These are phyloP conservation scores for Aquilaria yunnanensis DNA, from an alignment of 345 rosid genomes.

Conservation along the genomic window DNA sequence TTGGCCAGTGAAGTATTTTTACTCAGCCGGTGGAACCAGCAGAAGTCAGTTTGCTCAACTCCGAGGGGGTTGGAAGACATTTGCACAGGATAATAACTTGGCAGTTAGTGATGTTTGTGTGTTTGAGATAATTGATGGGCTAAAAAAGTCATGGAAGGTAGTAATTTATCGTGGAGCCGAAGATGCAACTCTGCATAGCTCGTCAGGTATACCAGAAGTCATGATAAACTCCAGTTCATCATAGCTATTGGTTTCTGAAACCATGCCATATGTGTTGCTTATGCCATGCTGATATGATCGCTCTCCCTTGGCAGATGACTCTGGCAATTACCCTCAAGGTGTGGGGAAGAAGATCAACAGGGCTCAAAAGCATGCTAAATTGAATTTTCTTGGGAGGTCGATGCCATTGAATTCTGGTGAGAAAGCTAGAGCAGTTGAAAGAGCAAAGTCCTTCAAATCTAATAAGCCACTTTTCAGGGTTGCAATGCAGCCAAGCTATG, in stretches of 20 bases:
- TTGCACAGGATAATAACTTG: slow-evolving; percentile 7
- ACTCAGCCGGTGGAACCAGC: neutral
- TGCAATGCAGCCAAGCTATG: neutral
- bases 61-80: slow-evolving; percentile 8
- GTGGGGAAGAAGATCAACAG: neutral
- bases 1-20: slow-evolving; percentile 6
- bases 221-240: too few relatives aligned
- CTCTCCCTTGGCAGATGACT: neutral
- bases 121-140: slow-evolving; percentile 11
- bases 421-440: neutral
- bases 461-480: slow-evolving; percentile 4
- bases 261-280: too few relatives aligned
- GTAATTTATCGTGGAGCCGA: slow-evolving; percentile 3
- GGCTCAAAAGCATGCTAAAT: too few relatives aligned
- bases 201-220: too few relatives aligned
- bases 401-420: neutral
- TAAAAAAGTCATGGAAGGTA: neutral
- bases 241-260: too few relatives aligned
- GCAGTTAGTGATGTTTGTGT: slow-evolving; percentile 16
- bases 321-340: neutral
- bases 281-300: too few relatives aligned
- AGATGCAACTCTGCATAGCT: too few relatives aligned
- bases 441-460: slow-evolving; percentile 1
- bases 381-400: too few relatives aligned
- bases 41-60: neutral